Evolutionary conservation across 2,329 filamentous ascomycete genomes (phyloP), one percentile per base, ranked within the genome.

Genomic region (Monosporascus sp.): DNA sequence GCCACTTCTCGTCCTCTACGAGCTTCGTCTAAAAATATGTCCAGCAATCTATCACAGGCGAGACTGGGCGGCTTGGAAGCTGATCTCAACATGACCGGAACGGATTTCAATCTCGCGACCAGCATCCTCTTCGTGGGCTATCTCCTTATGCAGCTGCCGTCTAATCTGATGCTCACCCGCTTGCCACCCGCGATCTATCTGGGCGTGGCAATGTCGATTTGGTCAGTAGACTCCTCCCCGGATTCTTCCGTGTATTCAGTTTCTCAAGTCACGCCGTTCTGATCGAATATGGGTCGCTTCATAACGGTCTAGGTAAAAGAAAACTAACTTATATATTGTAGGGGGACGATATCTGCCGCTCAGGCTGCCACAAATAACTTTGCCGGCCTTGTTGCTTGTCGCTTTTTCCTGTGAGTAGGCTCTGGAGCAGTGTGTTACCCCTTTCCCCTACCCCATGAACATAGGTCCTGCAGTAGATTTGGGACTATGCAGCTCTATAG

Each of bases 121-220:
- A 76, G 74, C 54, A 78, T 81, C 58, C 68, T 81, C 31, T 83
- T 82, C 54, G 79, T 83, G 1, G 76, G 81, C 3, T 85, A 85
- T 58, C 68, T 85, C 1, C 66, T 83, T 14, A 83, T 84, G 76
- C 81, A 85, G 62, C 67, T 85, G 0, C 83, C 82, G 0, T 83
- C 80, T 0, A 86, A 85, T 55, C 70, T 85, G 52, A 60, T 82
- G 0, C 67, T 85, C 2, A 83, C 80, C 0, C 70, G 76, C 3
- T 67, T 82, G 31, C 71, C 74, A 9, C 81, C 81, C 1, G 78
- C 77, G 2, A 52, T 78, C 1, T 84, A 82, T 55, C 71, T 85
- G 1, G 72, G 77, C 0, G 64, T 67, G 0, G 74, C 74, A 0
- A 78, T 79, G 62, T 68, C 72, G 0, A 61, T 68, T 15, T 68